A percentile compares a stretch with the other conserved stretches of the same genome.
These are phyloP conservation scores for Schwanniomyces vanrijiae DNA, from an alignment of 805 yeast genomes.

Conservation along the genomic window DNA sequence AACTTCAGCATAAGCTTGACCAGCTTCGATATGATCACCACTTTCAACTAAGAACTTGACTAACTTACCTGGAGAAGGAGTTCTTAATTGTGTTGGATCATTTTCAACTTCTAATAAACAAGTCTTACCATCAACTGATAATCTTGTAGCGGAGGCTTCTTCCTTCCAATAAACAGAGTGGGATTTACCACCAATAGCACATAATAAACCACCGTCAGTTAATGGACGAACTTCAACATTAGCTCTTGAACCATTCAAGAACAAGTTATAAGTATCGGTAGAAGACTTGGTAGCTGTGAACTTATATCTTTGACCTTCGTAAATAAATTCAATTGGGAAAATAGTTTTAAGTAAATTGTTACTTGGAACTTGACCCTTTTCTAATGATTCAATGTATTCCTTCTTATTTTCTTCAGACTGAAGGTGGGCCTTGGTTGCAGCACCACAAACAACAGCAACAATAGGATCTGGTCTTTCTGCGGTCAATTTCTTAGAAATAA, in stretches of 20 bases:
- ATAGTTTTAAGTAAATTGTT: slow-evolving; percentile 80
- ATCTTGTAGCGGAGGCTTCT: slow-evolving; percentile 91
- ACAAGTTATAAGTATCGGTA: slow-evolving; percentile 78
- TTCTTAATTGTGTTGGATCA: slow-evolving; percentile 97
- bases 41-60: slow-evolving; percentile 91
- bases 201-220: slow-evolving; percentile 91
- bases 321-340: slow-evolving; percentile 91
- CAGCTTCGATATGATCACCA: slow-evolving; percentile 89
- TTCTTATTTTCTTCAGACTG: slow-evolving; percentile 68
- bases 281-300: slow-evolving; percentile 96
- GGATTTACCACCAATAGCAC: slow-evolving; percentile 87
- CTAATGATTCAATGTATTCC: slow-evolving; percentile 74
- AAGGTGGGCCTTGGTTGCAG: slow-evolving; percentile 91
- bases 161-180: slow-evolving; percentile 98
- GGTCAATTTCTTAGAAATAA: slow-evolving; percentile 88
- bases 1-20: slow-evolving; percentile 96
- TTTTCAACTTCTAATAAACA: slow-evolving; percentile 92
- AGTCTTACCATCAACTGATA: slow-evolving; percentile 93
- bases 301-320: slow-evolving; percentile 89
- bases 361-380: slow-evolving; percentile 93
- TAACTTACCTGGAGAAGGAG: slow-evolving; percentile 98
- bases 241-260: slow-evolving; percentile 89
- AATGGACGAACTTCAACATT: slow-evolving; percentile 85
- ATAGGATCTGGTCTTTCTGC: slow-evolving; percentile 95
- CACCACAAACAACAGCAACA: slow-evolving; percentile 94